These are phyloP conservation scores for Psophocarpus tetragonolobus DNA, from an alignment of 306 rosid species.

Conservation along the genomic window DNA sequence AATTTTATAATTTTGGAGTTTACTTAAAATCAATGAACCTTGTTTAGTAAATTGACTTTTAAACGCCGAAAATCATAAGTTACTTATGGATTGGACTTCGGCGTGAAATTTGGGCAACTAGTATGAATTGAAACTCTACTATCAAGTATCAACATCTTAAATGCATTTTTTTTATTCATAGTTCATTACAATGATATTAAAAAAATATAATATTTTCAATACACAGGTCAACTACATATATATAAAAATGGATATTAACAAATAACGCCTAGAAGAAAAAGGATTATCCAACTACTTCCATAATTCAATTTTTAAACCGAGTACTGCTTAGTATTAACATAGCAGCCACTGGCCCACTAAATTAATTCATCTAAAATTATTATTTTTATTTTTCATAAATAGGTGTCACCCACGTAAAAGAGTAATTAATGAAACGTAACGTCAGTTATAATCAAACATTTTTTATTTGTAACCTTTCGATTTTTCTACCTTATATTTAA, in stretches of 20 bases:
- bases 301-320: background rate
- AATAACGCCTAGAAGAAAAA: conserved; percentile 6
- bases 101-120: background rate
- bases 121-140: background rate
- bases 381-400: background rate
- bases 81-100: background rate
- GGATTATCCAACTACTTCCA: background rate
- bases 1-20: background rate
- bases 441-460: background rate
- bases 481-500: background rate
- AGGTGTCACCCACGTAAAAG: background rate
- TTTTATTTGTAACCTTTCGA: background rate
- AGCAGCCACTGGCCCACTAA: conserved; percentile 3
- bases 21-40: background rate
- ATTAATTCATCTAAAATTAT: background rate
- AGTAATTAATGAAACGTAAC: background rate
- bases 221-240: background rate
- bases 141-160: background rate
- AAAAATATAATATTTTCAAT: background rate
- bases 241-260: background rate
- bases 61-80: background rate
- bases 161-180: too few relatives aligned
- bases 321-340: background rate
- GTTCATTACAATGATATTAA: background rate
- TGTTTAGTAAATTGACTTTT: background rate